Percentiles rank a stretch among this genome's conserved stretches.
phyloP scores from a whole-genome alignment of 495 filamentous ascomycete species.

The Halenospora varia region DNA sequence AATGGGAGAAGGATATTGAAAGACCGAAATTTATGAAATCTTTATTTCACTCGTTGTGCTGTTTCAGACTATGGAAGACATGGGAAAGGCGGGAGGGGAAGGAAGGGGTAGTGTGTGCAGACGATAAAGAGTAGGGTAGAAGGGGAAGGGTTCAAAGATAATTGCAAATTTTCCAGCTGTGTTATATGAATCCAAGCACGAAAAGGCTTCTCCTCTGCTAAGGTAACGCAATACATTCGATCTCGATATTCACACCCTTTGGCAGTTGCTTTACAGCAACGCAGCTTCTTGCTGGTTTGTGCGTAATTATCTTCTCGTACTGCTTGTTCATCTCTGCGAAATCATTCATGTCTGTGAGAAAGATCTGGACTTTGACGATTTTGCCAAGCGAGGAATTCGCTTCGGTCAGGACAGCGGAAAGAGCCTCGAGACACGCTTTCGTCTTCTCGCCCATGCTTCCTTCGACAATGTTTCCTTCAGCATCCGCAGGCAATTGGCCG shows the following conservation, averaged over 20 bases:
- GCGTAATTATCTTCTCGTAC: slow-evolving; percentile 82
- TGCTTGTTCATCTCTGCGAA: slow-evolving; percentile 84
- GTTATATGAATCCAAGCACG: too few species aligned
- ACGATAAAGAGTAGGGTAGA: too few species aligned
- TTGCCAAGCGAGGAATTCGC: slow-evolving; percentile 71
- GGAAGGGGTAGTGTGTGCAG: too few species aligned
- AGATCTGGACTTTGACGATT: slow-evolving; percentile 80
- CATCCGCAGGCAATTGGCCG: slow-evolving; percentile 84
- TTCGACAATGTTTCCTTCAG: slow-evolving; percentile 65
- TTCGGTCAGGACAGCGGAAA: slow-evolving; percentile 70
- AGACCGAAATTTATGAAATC: too few species aligned
- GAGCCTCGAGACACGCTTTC: slow-evolving; percentile 68
- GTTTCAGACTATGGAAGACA: too few species aligned
- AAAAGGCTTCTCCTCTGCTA: too few species aligned
- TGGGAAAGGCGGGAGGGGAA: too few species aligned
- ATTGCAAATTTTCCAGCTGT: too few species aligned
- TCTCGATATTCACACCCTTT: slow-evolving; percentile 87
- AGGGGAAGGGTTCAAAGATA: too few species aligned
- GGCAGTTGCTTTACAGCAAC: slow-evolving; percentile 87
- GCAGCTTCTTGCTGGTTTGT: slow-evolving; percentile 90
- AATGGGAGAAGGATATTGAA: too few species aligned
- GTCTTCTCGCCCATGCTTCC: slow-evolving; percentile 78
- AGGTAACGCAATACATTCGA: slow-evolving; percentile 80
- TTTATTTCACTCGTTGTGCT: too few species aligned
- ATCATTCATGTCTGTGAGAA: slow-evolving; percentile 80